Percentiles rank a stretch among this genome's conserved stretches.
Evolutionary conservation across 805 yeast species (phyloP).

Genomic region (Schwanniomyces sp.): DNA sequence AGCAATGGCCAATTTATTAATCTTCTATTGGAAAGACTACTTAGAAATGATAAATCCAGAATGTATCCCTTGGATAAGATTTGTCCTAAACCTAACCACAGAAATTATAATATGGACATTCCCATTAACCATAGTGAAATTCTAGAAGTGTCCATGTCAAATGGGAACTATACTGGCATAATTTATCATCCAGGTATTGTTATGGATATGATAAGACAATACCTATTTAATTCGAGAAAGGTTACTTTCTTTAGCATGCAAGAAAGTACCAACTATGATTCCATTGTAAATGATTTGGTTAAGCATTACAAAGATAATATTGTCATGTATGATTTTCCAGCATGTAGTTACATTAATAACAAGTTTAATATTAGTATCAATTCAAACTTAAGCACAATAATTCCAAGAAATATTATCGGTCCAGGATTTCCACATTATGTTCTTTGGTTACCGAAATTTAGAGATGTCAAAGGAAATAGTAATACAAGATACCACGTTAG

Average conservation of each 20-base stretch:
- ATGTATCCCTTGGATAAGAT: conserved; percentile 1
- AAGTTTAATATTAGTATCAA: background rate
- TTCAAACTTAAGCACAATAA: conserved; percentile 1
- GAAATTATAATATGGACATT: conserved; percentile 4
- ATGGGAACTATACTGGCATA: conserved; percentile 6
- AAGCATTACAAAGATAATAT: background rate
- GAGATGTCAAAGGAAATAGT: background rate
- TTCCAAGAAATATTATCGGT: background rate
- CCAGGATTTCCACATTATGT: background rate
- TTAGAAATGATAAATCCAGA: background rate
- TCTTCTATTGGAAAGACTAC: conserved; percentile 3
- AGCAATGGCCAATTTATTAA: conserved; percentile 6
- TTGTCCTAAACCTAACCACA: background rate
- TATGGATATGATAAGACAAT: conserved; percentile 5
- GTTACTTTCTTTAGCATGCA: conserved; percentile 1
- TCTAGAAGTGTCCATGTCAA: conserved; percentile 1
- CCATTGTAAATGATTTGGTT: background rate
- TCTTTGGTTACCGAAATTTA: conserved; percentile 8
- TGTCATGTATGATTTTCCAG: background rate
- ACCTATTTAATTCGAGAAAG: conserved; percentile 4
- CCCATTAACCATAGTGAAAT: conserved; percentile 3
- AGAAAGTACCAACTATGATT: background rate
- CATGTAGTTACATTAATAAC: background rate
- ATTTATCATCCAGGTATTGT: conserved; percentile 17
- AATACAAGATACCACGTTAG: background rate